Conservation (phyloP, 163 green algal genomes). For the Chlorella variabilis region DNA sequence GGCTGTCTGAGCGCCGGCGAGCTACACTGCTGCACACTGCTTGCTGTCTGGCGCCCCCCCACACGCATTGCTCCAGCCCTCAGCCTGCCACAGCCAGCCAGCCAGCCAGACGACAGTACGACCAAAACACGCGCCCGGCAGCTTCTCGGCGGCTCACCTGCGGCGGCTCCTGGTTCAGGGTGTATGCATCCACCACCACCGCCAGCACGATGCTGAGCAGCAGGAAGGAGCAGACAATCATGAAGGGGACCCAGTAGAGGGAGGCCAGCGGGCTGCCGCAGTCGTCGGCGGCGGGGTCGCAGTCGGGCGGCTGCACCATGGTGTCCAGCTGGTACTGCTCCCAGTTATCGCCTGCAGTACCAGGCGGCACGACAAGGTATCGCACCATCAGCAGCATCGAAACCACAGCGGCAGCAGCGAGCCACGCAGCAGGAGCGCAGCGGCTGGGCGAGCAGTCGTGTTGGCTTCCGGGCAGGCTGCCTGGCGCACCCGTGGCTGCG, state of each 20-base stretch:
- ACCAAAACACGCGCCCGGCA: no score
- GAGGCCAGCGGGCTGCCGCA: neutral
- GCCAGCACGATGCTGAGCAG: slow-evolving; percentile 4
- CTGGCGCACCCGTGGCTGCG: neutral
- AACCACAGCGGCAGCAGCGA: neutral
- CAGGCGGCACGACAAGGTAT: no score
- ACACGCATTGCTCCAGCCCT: no score
- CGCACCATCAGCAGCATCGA: no score
- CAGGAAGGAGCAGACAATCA: slow-evolving; percentile 2
- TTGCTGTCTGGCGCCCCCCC: no score
- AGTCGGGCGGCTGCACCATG: neutral
- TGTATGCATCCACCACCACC: slow-evolving; percentile 13
- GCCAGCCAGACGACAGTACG: no score
- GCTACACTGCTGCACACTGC: neutral
- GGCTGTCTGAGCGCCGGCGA: no score
- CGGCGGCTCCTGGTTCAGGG: neutral
- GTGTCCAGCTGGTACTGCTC: neutral
- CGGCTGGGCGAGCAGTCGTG: no score
- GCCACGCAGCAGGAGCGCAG: no score
- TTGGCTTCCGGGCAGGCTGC: no score
- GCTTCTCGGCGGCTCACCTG: neutral
- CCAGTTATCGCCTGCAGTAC: slow-evolving; percentile 1
- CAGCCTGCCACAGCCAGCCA: no score
- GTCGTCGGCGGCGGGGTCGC: neutral
- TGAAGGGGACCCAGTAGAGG: slow-evolving; percentile 6